Evolutionary conservation across 371 early-diverging fungal genomes (phyloP).

Genomic region (Apophysomyces elegans): DNA sequence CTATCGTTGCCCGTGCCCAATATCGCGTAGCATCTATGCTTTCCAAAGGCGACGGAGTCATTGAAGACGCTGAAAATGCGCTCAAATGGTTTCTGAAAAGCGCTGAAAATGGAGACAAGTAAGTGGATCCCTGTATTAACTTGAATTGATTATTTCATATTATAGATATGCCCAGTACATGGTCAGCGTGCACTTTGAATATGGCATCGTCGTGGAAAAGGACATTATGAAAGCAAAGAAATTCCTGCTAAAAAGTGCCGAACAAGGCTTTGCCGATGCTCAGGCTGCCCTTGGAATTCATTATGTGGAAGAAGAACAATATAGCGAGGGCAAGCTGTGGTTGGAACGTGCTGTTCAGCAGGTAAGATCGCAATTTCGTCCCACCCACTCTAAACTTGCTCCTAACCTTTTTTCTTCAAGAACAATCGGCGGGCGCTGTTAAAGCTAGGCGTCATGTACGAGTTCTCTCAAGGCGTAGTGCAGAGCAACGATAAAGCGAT

Average conservation of each 20-base stretch:
- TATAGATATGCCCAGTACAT: conserved; percentile 54
- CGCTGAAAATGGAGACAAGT: conserved; percentile 48
- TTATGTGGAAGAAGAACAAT: conserved; percentile 30
- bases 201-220: conserved; percentile 40
- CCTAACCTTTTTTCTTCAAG: conserved; percentile 19
- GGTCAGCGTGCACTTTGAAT: conserved; percentile 46
- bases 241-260: conserved; percentile 41
- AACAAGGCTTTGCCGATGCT: conserved; percentile 47
- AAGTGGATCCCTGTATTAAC: conserved; percentile 14
- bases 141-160: neutral
- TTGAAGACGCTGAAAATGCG: conserved; percentile 36
- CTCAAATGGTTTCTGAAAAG: conserved; percentile 36
- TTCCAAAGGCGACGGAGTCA: conserved; percentile 42
- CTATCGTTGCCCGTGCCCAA: conserved; percentile 26
- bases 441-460: conserved; percentile 48
- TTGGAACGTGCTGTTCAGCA: conserved; percentile 41
- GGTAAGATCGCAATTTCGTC: conserved; percentile 23
- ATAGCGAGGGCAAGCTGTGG: conserved; percentile 44
- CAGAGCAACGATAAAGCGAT: conserved; percentile 35
- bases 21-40: conserved; percentile 45
- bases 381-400: neutral
- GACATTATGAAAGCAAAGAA: conserved; percentile 35
- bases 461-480: conserved; percentile 41
- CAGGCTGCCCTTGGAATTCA: conserved; percentile 52
- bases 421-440: conserved; percentile 45